Evolutionary conservation across 805 yeast genomes (phyloP), one percentile per base, ranked within the genome.

Genomic region (Torulaspora delbrueckii): DNA sequence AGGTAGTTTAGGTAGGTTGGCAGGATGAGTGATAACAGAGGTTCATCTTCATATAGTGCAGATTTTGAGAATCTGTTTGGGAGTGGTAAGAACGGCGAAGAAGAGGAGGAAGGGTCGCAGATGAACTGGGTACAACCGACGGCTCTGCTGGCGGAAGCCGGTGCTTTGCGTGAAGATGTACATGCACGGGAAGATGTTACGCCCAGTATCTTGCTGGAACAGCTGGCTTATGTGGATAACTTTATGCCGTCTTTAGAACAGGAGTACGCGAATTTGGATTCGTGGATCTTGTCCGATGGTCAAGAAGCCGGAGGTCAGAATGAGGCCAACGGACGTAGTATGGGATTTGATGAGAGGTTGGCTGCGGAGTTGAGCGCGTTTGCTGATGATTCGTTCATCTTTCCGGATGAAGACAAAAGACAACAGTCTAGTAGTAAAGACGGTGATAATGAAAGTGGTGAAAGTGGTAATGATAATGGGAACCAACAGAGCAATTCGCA

Each of bases 321-420:
- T 13, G 33, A 33, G 18, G 31, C 37, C 8, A 23, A 38, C 8
- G 26, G 39, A n/a, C 35, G 38, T 9, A 27, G 39, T n/a, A 27
- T 49, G 37, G 50, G 46, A 16, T 67, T 76, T 23, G 81, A 77
- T 53, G 80, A 76, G 50, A 74, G 77, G 42, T 55, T 77, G 22
- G 75, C 79, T 5, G 78, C 77, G 13, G 93, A 85, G 58, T 72
- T 85, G 51, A 85, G 87, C 13, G 90, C 89, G 1, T 85, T 85
- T 73, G 91, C 90, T 0, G 90, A 84, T 56, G 90, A 84, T 48
- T 76, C 86, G 2, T 85, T 85, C 54, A 76, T 85, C 2, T 85
- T 85, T 59, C 88, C 91, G 1, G 93, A 85, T 59, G 93, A 86
- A 58, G 91, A 84, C 28, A 84, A 84, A 59, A 82, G 83, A 1